Conservation (phyloP, 2,329 filamentous ascomycete genomes). For the Cryphonectria carpinicola region DNA sequence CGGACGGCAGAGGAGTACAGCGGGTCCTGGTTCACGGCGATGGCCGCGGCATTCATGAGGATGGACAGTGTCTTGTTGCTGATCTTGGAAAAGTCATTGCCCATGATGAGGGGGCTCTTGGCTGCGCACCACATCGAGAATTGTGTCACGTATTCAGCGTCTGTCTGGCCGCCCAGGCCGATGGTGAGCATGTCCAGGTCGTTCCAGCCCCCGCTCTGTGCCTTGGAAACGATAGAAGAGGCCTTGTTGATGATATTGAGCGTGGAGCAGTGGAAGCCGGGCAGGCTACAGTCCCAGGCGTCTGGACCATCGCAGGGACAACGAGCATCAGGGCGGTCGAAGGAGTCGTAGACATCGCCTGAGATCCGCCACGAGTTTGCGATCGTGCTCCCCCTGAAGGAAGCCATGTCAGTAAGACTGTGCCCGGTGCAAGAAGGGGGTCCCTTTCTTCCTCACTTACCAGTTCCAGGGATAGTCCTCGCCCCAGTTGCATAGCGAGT, state of each 20-base stretch:
- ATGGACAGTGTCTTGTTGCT: slow-evolving; percentile 41
- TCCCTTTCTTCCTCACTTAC: slow-evolving; percentile 16
- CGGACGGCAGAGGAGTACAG: slow-evolving; percentile 18
- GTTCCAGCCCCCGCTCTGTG: slow-evolving; percentile 30
- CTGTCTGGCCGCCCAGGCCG: slow-evolving; percentile 31
- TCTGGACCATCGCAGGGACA: slow-evolving; percentile 34
- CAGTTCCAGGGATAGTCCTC: slow-evolving; percentile 37
- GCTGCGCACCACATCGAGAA: slow-evolving; percentile 32
- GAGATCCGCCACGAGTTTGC: slow-evolving; percentile 41
- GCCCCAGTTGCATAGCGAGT: slow-evolving; percentile 43
- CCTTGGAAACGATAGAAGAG: slow-evolving; percentile 31
- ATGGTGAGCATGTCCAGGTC: slow-evolving; percentile 34
- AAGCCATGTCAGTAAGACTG: background rate
- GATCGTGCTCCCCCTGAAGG: slow-evolving; percentile 33
- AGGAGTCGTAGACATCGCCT: slow-evolving; percentile 41
- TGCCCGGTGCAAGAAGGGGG: background rate
- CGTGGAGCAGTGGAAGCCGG: slow-evolving; percentile 25
- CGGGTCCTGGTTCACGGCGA: slow-evolving; percentile 42
- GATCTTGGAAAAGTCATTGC: slow-evolving; percentile 35
- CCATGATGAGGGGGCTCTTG: slow-evolving; percentile 32
- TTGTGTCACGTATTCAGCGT: slow-evolving; percentile 31
- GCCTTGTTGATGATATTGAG: slow-evolving; percentile 30
- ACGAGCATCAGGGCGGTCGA: slow-evolving; percentile 39
- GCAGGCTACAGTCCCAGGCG: slow-evolving; percentile 20
- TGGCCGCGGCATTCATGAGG: slow-evolving; percentile 46